Percentiles rank a stretch among this genome's conserved stretches.
Conservation (phyloP, 1,139 yeast genomes). For the Pichia sp. region DNA sequence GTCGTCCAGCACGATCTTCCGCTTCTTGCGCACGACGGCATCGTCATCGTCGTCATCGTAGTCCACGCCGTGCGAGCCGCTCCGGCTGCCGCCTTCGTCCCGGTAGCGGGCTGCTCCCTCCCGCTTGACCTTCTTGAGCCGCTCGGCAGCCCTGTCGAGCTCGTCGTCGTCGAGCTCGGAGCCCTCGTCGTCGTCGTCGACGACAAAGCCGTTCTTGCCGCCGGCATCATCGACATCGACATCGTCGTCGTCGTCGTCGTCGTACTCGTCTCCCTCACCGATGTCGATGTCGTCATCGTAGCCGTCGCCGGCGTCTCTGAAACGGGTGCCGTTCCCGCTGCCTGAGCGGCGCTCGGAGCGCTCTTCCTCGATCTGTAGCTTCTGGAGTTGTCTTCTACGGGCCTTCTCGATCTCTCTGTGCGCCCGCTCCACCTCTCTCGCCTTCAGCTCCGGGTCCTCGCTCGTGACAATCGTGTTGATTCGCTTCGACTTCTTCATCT, state of each 20-base stretch:
- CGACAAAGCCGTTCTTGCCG: slow-evolving; percentile 46
- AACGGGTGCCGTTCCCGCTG: not conserved
- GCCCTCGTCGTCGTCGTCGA: slow-evolving; percentile 40
- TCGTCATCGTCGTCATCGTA: too few relatives aligned
- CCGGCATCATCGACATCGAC: slow-evolving; percentile 38
- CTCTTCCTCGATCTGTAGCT: slow-evolving; percentile 49
- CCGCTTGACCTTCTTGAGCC: slow-evolving; percentile 34
- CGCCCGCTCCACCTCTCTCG: slow-evolving; percentile 74
- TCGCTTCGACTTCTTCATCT: slow-evolving; percentile 44
- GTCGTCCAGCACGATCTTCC: too few relatives aligned
- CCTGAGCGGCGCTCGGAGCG: slow-evolving; percentile 24
- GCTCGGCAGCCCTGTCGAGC: slow-evolving; percentile 33
- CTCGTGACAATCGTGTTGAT: slow-evolving; percentile 72
- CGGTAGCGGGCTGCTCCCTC: slow-evolving; percentile 30
- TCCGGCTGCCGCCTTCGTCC: slow-evolving; percentile 26
- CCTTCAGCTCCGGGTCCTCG: slow-evolving; percentile 83
- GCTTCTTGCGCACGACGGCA: too few relatives aligned
- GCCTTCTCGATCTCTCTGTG: slow-evolving; percentile 68
- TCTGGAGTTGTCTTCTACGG: slow-evolving; percentile 60
- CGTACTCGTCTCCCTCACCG: slow-evolving; percentile 35
- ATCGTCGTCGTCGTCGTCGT: slow-evolving; percentile 33
- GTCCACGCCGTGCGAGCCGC: slow-evolving; percentile 23
- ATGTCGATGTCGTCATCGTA: slow-evolving; percentile 24
- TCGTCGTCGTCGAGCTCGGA: slow-evolving; percentile 48
- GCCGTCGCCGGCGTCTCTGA: not conserved